These are phyloP conservation scores for Omphalea diandra DNA, from an alignment of 441 rosid genomes.

Conservation along the genomic window DNA sequence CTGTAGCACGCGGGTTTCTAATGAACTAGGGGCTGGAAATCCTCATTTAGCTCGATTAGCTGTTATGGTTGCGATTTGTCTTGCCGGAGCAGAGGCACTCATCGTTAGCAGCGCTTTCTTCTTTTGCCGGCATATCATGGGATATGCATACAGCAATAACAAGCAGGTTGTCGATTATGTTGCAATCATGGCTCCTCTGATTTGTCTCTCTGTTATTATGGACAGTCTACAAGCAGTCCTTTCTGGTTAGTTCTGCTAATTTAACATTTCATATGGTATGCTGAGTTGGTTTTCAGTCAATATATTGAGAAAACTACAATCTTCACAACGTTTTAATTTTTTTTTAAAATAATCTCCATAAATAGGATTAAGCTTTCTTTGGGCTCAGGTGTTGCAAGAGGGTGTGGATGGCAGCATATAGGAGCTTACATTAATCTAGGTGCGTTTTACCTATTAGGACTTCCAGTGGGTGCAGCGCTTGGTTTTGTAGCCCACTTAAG, in stretches of 20 bases:
- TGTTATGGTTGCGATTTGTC: conserved; percentile 28
- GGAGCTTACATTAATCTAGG: conserved; percentile 51
- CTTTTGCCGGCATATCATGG: conserved; percentile 31
- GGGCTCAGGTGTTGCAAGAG: conserved; percentile 42
- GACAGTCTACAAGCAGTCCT: conserved; percentile 50
- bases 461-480: conserved; percentile 31
- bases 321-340: not conserved
- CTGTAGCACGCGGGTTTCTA: conserved; percentile 47
- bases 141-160: conserved; percentile 43
- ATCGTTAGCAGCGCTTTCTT: conserved; percentile 30
- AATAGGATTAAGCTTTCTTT: too few species aligned
- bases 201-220: conserved; percentile 37
- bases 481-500: conserved; percentile 36
- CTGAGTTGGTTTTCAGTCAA: too few species aligned
- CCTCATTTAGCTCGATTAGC: conserved; percentile 39
- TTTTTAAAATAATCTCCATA: too few species aligned
- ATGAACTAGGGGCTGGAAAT: conserved; percentile 51
- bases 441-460: conserved; percentile 49
- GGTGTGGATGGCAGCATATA: conserved; percentile 51
- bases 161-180: conserved; percentile 34
- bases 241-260: conserved; percentile 29
- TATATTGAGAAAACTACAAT: too few species aligned
- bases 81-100: conserved; percentile 31
- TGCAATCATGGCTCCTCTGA: conserved; percentile 40
- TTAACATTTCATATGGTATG: too few species aligned